phyloP scores from a whole-genome alignment of 2,329 filamentous ascomycete genomes.

The Colletotrichum orchidophilum region DNA sequence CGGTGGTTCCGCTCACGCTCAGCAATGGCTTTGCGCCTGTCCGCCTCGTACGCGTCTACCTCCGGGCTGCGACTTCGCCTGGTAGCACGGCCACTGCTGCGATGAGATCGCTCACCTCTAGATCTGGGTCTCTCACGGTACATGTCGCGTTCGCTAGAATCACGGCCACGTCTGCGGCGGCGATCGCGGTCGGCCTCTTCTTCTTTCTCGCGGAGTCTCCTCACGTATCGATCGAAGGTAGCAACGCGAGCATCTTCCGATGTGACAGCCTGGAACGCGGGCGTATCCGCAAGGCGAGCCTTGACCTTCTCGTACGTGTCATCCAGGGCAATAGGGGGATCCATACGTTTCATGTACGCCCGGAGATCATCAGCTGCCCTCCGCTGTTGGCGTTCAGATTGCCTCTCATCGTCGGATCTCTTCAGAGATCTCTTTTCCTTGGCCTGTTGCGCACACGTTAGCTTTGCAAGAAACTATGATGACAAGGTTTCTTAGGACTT shows the following conservation, averaged over 20 bases:
- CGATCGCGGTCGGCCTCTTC: slow-evolving; percentile 79
- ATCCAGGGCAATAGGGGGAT: slow-evolving; percentile 79
- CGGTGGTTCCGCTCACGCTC: slow-evolving; percentile 94
- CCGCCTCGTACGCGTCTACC: slow-evolving; percentile 92
- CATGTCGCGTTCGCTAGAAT: slow-evolving; percentile 58
- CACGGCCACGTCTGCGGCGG: slow-evolving; percentile 66
- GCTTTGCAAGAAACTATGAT: neutral
- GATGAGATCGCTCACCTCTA: slow-evolving; percentile 71
- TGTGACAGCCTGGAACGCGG: slow-evolving; percentile 85
- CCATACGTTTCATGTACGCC: slow-evolving; percentile 86
- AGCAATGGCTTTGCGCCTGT: slow-evolving; percentile 90
- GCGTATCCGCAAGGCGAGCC: slow-evolving; percentile 78
- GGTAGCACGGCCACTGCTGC: slow-evolving; percentile 62
- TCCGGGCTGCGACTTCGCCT: slow-evolving; percentile 89
- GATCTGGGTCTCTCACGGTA: slow-evolving; percentile 69
- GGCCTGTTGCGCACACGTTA: slow-evolving; percentile 58
- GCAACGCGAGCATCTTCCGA: slow-evolving; percentile 84
- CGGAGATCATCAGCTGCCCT: slow-evolving; percentile 86
- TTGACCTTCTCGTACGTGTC: slow-evolving; percentile 93
- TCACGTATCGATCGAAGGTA: slow-evolving; percentile 92
- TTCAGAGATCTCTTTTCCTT: slow-evolving; percentile 82
- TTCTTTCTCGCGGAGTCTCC: slow-evolving; percentile 90
- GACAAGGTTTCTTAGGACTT: slow-evolving; percentile 43
- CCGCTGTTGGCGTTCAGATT: slow-evolving; percentile 86
- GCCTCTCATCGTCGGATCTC: slow-evolving; percentile 85